Conservation (phyloP, 129 eudicot species). For the Silybum marianum region DNA sequence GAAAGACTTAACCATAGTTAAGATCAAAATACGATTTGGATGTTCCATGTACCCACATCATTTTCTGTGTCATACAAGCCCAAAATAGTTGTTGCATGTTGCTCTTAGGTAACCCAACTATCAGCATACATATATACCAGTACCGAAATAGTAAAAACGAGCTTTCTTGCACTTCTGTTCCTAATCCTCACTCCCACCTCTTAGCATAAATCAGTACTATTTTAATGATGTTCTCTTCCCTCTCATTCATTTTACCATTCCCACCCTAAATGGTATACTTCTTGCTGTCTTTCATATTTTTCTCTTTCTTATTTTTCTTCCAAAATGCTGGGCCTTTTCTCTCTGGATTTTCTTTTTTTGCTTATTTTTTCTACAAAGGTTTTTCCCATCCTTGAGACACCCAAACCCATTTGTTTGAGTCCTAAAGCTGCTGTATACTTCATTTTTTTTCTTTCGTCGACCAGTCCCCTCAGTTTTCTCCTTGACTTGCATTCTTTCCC, state of each 20-base stretch:
- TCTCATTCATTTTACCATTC: not conserved
- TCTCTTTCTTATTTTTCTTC: not conserved
- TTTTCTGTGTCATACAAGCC: not conserved
- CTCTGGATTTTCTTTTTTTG: not conserved
- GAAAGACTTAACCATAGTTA: not conserved
- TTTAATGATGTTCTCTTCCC: not conserved
- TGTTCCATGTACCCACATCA: not conserved
- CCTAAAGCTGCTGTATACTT: not conserved
- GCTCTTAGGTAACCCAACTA: not conserved
- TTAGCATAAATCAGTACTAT: not conserved
- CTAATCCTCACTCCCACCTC: not conserved
- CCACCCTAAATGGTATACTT: not conserved
- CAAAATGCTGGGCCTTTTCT: not conserved
- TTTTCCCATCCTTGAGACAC: not conserved
- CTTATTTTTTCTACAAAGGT: not conserved
- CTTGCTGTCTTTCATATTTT: not conserved
- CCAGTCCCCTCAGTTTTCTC: not conserved
- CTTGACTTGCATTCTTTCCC: not conserved
- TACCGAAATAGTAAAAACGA: not conserved
- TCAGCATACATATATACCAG: not conserved
- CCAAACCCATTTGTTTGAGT: not conserved
- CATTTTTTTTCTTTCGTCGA: not conserved
- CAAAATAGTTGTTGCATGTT: not conserved
- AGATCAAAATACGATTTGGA: not conserved
- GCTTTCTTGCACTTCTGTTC: slow-evolving; percentile 3